Conservation (phyloP, 75 land plant species). For the Larix kaempferi region DNA sequence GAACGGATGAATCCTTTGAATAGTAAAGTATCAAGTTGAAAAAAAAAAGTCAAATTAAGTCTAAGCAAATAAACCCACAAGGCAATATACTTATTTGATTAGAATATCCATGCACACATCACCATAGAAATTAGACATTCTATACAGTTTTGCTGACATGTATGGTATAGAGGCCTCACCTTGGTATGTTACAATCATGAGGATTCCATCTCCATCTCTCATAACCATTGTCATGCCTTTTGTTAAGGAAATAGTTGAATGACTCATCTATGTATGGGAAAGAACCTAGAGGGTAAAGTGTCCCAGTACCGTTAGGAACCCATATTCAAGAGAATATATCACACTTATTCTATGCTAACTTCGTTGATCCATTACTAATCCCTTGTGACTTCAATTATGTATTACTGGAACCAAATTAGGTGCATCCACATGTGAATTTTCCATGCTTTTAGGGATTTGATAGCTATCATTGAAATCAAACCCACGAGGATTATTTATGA, state of each 20-base stretch:
- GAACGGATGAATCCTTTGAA: background rate
- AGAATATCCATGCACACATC: background rate
- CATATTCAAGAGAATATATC: slow-evolving; percentile 37
- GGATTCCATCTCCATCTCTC: slow-evolving; percentile 51
- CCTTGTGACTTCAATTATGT: background rate
- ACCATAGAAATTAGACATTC: too few species aligned
- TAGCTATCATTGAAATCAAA: background rate
- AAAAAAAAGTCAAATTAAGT: background rate
- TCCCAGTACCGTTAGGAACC: slow-evolving; percentile 35
- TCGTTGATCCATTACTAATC: background rate
- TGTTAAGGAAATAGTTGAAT: slow-evolving; percentile 41
- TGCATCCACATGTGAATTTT: too few species aligned
- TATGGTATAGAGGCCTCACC: slow-evolving; percentile 13
- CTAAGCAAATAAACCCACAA: background rate
- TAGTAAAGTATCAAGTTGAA: background rate
- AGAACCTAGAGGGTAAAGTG: slow-evolving; percentile 24
- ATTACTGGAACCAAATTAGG: background rate
- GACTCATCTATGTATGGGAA: slow-evolving; percentile 45
- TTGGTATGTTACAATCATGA: slow-evolving; percentile 38
- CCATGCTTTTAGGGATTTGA: background rate
- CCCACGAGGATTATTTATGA: background rate
- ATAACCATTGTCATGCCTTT: slow-evolving; percentile 36
- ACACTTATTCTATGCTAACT: slow-evolving; percentile 10
- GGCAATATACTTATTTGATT: too few species aligned
- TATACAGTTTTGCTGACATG: too few species aligned